Percentiles rank a stretch among this genome's conserved stretches.
phyloP scores from a whole-genome alignment of 1,284 basidiomycete genomes.

The Ceratobasidium theobromae region DNA sequence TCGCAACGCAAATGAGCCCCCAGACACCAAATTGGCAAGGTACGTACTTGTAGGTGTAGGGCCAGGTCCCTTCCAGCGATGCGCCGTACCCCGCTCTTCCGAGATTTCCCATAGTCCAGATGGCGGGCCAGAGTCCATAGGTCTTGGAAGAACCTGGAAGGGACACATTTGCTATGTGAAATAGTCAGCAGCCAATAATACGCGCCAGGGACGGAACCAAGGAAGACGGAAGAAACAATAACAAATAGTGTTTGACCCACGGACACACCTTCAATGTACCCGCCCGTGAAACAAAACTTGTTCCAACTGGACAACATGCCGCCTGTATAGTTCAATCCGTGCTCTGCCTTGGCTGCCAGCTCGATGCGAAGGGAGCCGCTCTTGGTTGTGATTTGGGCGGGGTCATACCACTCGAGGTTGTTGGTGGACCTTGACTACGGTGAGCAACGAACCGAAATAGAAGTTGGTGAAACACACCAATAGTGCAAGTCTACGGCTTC shows the following conservation, averaged over 20 bases:
- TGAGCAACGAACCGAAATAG: not conserved
- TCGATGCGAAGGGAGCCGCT: constrained; percentile 48
- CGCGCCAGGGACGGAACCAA: no score
- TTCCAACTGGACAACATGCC: constrained; percentile 42
- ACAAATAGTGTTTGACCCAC: constrained; percentile 41
- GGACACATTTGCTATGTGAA: constrained; percentile 44
- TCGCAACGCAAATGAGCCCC: constrained; percentile 37
- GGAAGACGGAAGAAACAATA: constrained; percentile 42
- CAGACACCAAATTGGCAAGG: not conserved
- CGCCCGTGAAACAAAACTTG: constrained; percentile 50
- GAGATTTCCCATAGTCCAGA: constrained; percentile 71
- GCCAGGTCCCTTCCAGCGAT: constrained; percentile 45
- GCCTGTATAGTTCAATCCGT: constrained; percentile 46
- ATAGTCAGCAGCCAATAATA: no score
- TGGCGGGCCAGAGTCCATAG: constrained; percentile 44
- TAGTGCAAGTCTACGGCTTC: constrained; percentile 76
- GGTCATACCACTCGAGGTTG: constrained; percentile 45
- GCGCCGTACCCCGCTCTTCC: constrained; percentile 51
- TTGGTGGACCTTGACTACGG: constrained; percentile 32
- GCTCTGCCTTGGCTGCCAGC: constrained; percentile 41
- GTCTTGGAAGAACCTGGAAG: constrained; percentile 49
- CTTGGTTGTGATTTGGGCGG: constrained; percentile 47
- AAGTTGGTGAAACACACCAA: constrained; percentile 50
- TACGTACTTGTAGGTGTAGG: constrained; percentile 44
- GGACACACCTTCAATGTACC: constrained; percentile 42